Evolutionary conservation across 2,329 filamentous ascomycete species (phyloP).

Genomic region (Phyllosticta citriasiana): DNA sequence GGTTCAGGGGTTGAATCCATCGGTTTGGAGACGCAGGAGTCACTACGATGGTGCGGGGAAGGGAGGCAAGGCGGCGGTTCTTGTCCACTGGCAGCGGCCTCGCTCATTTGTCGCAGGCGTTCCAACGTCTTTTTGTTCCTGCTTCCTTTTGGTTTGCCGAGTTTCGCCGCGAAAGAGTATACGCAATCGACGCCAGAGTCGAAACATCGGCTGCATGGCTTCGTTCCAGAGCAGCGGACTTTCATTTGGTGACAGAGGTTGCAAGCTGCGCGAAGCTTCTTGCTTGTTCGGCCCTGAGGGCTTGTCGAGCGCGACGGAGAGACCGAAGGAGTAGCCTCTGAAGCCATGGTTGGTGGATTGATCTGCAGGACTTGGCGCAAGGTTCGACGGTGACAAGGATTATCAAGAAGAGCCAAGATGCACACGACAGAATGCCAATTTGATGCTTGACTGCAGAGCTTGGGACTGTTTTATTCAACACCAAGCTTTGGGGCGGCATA

Average conservation of each 20-base stretch:
- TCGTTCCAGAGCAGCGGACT: conserved; percentile 3
- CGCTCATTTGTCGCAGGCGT: not conserved
- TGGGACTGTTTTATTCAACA: not conserved
- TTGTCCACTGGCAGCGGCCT: not conserved
- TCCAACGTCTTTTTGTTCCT: conserved; percentile 8
- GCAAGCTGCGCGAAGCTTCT: conserved; percentile 6
- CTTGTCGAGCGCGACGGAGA: not conserved
- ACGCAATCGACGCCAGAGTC: not conserved
- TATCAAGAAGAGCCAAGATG: conserved; percentile 1
- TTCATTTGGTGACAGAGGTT: conserved; percentile 5
- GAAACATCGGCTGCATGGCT: conserved; percentile 3
- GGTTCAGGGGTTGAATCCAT: not conserved
- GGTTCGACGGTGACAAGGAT: not conserved
- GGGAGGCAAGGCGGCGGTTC: not conserved
- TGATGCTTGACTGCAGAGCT: not conserved
- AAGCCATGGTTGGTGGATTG: not conserved
- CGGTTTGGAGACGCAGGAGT: not conserved
- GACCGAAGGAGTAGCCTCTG: not conserved
- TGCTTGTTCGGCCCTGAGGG: not conserved
- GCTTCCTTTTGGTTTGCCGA: conserved; percentile 6
- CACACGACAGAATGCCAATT: not conserved
- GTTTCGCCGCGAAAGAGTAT: conserved; percentile 3
- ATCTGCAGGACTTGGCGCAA: not conserved
- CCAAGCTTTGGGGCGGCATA: not conserved
- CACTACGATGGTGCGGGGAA: not conserved